Conservation (phyloP, 2,329 filamentous ascomycete genomes). For the Verticillium klebahnii region DNA sequence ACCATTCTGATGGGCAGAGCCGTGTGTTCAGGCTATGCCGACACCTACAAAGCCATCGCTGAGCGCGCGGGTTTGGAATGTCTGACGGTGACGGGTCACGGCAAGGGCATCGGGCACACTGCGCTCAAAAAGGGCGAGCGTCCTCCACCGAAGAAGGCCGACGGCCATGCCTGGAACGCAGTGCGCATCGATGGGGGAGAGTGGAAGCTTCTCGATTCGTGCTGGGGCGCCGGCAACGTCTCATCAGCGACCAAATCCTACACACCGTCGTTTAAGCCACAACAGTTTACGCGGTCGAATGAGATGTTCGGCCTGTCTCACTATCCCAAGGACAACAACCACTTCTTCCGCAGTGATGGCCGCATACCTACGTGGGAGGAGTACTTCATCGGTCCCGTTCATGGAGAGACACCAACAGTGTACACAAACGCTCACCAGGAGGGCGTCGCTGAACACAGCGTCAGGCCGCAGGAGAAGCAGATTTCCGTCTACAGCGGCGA, state of each 20-base stretch:
- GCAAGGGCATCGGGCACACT: constrained; percentile 77
- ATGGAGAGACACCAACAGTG: constrained; percentile 42
- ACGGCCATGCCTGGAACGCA: constrained; percentile 87
- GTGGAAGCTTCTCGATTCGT: constrained; percentile 90
- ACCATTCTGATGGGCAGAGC: constrained; percentile 75
- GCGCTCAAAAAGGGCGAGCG: constrained; percentile 59
- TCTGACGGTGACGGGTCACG: constrained; percentile 70
- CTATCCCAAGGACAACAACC: constrained; percentile 62
- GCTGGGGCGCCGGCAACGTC: constrained; percentile 84
- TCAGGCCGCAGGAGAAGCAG: constrained; percentile 55
- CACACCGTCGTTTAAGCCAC: constrained; percentile 62
- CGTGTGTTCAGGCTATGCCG: constrained; percentile 89
- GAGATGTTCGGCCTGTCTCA: constrained; percentile 78
- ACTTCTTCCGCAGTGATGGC: constrained; percentile 75
- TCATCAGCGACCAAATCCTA: constrained; percentile 50
- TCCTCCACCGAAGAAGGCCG: constrained; percentile 57
- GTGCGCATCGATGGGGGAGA: constrained; percentile 79
- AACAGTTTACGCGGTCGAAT: constrained; percentile 59
- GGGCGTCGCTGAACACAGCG: constrained; percentile 50
- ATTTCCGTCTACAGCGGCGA: constrained; percentile 56
- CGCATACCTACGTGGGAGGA: constrained; percentile 70
- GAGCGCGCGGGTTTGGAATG: constrained; percentile 74
- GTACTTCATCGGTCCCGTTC: constrained; percentile 63
- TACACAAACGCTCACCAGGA: constrained; percentile 42
- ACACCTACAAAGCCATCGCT: constrained; percentile 74